phyloP scores from a whole-genome alignment of 2,329 filamentous ascomycete species.

The Alternaria conjuncta region DNA sequence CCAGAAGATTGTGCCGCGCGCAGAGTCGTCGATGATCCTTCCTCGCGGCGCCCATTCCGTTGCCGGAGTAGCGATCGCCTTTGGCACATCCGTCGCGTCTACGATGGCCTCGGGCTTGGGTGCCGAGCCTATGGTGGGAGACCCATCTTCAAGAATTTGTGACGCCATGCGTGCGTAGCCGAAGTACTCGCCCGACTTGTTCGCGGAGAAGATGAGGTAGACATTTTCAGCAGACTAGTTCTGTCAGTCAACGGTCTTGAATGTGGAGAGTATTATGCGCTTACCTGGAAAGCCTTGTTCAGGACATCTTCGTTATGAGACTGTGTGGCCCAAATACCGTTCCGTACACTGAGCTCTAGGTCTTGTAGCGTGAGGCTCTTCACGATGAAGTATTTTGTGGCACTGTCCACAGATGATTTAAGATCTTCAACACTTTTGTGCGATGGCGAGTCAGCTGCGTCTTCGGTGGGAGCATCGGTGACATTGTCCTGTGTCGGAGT shows the following conservation, averaged over 20 bases:
- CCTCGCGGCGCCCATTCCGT: conserved; percentile 81
- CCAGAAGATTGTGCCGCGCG: conserved; percentile 97
- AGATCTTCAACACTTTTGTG: conserved; percentile 18
- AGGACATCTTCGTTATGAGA: conserved; percentile 87
- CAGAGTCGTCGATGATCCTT: conserved; percentile 88
- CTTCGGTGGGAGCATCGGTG: conserved; percentile 14
- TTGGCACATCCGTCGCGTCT: conserved; percentile 71
- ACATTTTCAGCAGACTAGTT: conserved; percentile 77
- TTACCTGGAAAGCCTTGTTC: conserved; percentile 82
- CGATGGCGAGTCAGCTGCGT: conserved; percentile 13
- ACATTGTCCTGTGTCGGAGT: conserved; percentile 30
- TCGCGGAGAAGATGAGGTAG: conserved; percentile 92
- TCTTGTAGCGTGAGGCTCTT: conserved; percentile 94
- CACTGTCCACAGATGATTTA: conserved; percentile 20
- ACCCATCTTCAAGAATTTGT: conserved; percentile 77
- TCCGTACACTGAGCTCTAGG: conserved; percentile 84
- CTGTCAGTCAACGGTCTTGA: conserved; percentile 20
- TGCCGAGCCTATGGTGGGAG: conserved; percentile 54
- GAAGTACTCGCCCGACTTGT: conserved; percentile 97
- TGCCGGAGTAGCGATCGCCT: conserved; percentile 79
- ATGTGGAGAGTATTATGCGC: conserved; percentile 18
- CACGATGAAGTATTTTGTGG: conserved; percentile 86
- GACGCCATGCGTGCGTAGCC: conserved; percentile 93
- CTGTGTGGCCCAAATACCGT: conserved; percentile 92
- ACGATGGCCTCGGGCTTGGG: conserved; percentile 64